Conservation (phyloP, 2,329 filamentous ascomycete genomes). For the Neobulgaria alba region DNA sequence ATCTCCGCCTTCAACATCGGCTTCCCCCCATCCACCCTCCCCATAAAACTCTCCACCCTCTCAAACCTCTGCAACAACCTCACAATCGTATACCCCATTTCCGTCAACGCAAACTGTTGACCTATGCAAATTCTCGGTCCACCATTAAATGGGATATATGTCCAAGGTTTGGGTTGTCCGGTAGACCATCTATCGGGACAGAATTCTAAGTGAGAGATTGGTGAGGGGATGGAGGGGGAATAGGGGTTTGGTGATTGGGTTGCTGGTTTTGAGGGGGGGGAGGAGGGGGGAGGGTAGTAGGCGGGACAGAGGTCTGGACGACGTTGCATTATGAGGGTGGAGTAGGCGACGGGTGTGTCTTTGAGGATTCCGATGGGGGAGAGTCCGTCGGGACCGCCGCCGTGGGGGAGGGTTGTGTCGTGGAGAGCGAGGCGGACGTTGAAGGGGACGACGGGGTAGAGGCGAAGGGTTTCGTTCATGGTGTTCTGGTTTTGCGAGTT, state of each 20-base stretch:
- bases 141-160: slow-evolving; percentile 69
- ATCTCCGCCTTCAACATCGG: slow-evolving; percentile 51
- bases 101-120: slow-evolving; percentile 73
- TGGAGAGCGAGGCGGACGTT: slow-evolving; percentile 65
- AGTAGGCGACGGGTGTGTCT: slow-evolving; percentile 58
- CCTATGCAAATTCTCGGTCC: slow-evolving; percentile 68
- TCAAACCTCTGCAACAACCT: slow-evolving; percentile 66
- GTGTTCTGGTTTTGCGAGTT: slow-evolving; percentile 39
- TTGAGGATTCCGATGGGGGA: slow-evolving; percentile 58
- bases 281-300: slow-evolving; percentile 37
- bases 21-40: slow-evolving; percentile 42
- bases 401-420: slow-evolving; percentile 67
- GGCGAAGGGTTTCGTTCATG: slow-evolving; percentile 68
- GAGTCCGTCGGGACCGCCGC: slow-evolving; percentile 55
- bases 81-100: slow-evolving; percentile 66
- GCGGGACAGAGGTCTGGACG: slow-evolving; percentile 53
- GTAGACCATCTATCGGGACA: slow-evolving; percentile 58
- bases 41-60: slow-evolving; percentile 49
- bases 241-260: not conserved
- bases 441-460: slow-evolving; percentile 73
- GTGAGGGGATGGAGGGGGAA: slow-evolving; percentile 29
- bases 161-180: slow-evolving; percentile 58
- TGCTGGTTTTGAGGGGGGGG: too few relatives aligned
- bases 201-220: slow-evolving; percentile 42
- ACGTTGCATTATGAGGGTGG: slow-evolving; percentile 64